Evolutionary conservation across 2,329 filamentous ascomycete species (phyloP).

Genomic region (Fusarium keratoplasticum): DNA sequence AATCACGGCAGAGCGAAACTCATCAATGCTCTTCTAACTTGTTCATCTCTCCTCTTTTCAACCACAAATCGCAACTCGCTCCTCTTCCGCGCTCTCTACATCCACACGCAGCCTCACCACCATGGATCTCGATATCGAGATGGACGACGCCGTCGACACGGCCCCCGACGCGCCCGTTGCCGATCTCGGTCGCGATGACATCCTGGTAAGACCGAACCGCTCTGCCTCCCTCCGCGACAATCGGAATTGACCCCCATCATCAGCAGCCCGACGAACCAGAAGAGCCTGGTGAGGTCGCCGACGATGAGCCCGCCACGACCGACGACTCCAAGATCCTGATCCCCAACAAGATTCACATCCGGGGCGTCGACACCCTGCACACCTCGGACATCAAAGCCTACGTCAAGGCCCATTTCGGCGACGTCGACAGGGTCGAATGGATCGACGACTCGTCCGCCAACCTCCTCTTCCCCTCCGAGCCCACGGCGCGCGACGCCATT

Average conservation of each 20-base stretch:
- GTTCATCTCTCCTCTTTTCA: neutral
- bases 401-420: constrained; percentile 73
- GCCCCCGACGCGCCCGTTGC: constrained; percentile 42
- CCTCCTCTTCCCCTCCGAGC: constrained; percentile 75
- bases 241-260: constrained; percentile 26
- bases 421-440: constrained; percentile 82
- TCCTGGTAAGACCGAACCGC: constrained; percentile 48
- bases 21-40: neutral
- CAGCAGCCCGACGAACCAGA: constrained; percentile 53
- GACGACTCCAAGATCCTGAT: constrained; percentile 45
- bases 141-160: constrained; percentile 69
- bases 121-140: constrained; percentile 79
- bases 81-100: neutral
- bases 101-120: neutral
- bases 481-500: constrained; percentile 65
- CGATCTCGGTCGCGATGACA: constrained; percentile 50
- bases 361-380: constrained; percentile 84
- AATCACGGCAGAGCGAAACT: neutral
- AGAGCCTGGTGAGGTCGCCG: constrained; percentile 53
- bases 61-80: neutral
- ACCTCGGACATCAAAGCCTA: constrained; percentile 84
- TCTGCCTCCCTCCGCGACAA: neutral
- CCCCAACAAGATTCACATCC: constrained; percentile 79
- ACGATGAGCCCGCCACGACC: constrained; percentile 46
- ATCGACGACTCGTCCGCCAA: constrained; percentile 95